Base-by-base conservation (phyloP, 192 early-diverging fungal species). In the Coemansia reversa region DNA sequence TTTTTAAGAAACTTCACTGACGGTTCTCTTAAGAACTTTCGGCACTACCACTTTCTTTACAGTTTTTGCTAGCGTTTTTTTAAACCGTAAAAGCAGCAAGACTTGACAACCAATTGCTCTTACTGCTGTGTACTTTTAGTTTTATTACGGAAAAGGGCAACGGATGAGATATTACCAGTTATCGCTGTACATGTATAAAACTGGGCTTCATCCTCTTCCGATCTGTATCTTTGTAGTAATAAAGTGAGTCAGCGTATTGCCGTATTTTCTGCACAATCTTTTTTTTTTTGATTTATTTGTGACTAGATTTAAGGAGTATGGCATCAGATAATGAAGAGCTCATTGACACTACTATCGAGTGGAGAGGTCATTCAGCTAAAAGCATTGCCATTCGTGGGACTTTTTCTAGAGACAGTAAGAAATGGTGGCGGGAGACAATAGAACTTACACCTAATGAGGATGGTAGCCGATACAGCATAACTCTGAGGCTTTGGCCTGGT, bases 401-500 rank as follows among this genome's bases (percentile, higher is more conserved):
- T 20, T 79, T 79, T 56, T 64, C 58, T 2, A 27, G 51, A 4
- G 67, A 66, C 30, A 39, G 29, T 5, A 30, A 33, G 32, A 18
- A 60, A 52, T 79, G 76, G 76, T 79, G 76, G 76, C 60, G 56
- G 30, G 56, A 70, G 24, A 61, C 63, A 32, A 79, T 79, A 57
- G 47, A 56, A 12, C 60, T 79, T 42, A 42, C 45, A 14, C 67
- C 64, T 18, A 47, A 22, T 33, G 67, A 9, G 6, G 25, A 35
- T 22, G 62, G 47, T 23, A 19, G 23, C 0, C 50, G 28, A 52
- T 68, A 55, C 57, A 63, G 52, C 11, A 67, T 51, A 20, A 53
- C 27, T 18, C 55, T 79, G 67, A 51, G 18, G 53, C 71, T 79
- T 29, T 32, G 48, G 24, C 76, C 71, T 1, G 76, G 76, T 3